Conservation (phyloP, 257 asterid species). For the Dorcoceras hygrometricum region DNA sequence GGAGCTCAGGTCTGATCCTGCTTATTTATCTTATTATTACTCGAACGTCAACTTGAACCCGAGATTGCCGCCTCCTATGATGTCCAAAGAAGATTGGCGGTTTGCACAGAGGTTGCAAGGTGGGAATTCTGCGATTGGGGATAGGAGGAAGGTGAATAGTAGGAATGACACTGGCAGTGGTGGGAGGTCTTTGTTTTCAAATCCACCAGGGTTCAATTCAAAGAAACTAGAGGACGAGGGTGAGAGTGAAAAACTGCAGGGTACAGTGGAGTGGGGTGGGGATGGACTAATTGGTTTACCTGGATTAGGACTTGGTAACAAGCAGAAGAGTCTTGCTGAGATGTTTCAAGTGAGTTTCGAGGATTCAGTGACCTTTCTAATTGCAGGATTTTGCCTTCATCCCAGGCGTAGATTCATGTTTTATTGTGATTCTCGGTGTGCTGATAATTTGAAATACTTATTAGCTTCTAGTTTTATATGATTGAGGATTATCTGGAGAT, state of each 20-base stretch:
- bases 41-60: conserved; percentile 70
- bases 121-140: conserved; percentile 43
- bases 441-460: neutral
- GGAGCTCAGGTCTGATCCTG: conserved; percentile 76
- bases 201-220: conserved; percentile 40
- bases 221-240: conserved; percentile 19
- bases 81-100: conserved; percentile 50
- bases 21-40: conserved; percentile 56
- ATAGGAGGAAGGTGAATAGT: conserved; percentile 42
- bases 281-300: conserved; percentile 62
- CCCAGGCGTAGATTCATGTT: neutral
- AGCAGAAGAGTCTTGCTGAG: conserved; percentile 56
- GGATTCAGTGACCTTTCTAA: neutral
- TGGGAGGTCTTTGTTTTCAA: conserved; percentile 41
- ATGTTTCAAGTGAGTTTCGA: conserved; percentile 51
- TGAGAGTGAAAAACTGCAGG: conserved; percentile 36
- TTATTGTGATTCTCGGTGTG: neutral
- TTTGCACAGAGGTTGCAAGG: conserved; percentile 43
- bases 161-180: conserved; percentile 25
- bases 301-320: conserved; percentile 45
- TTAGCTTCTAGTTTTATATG: neutral
- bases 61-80: conserved; percentile 57
- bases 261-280: conserved; percentile 51
- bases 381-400: neutral
- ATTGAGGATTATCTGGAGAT: neutral